Percentiles rank a stretch among this genome's conserved stretches.
Conservation (phyloP, 2,329 filamentous ascomycete species). For the Hymenotorrendiella dingleyae region DNA sequence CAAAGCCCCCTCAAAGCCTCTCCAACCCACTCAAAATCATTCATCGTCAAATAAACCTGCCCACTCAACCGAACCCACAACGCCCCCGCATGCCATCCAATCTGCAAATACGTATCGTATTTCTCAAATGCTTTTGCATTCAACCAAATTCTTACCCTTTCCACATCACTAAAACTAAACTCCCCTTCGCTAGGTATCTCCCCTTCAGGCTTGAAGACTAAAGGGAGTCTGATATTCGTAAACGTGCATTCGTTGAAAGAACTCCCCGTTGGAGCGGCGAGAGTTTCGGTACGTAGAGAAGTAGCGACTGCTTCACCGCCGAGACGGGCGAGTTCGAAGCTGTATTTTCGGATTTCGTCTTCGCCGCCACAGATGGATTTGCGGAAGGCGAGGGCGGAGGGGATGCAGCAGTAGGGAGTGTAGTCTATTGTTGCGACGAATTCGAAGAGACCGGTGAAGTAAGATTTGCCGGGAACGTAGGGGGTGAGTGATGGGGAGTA, state of each 20-base stretch:
- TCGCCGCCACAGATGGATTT: conserved; percentile 66
- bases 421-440: conserved; percentile 73
- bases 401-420: conserved; percentile 65
- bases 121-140: conserved; percentile 37
- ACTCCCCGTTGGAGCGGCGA: conserved; percentile 58
- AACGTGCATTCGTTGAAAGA: conserved; percentile 63
- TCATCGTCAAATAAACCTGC: conserved; percentile 73
- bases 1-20: too few relatives aligned
- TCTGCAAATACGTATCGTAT: conserved; percentile 57
- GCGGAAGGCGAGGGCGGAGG: conserved; percentile 68
- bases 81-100: conserved; percentile 51
- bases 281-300: conserved; percentile 60
- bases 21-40: conserved; percentile 72
- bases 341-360: conserved; percentile 58
- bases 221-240: conserved; percentile 67
- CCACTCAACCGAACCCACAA: conserved; percentile 71
- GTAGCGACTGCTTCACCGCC: conserved; percentile 56
- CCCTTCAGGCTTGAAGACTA: conserved; percentile 33
- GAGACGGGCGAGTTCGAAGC: conserved; percentile 52
- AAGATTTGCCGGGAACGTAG: conserved; percentile 32
- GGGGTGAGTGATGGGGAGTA: conserved; percentile 43
- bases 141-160: conserved; percentile 52
- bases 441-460: conserved; percentile 67
- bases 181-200: conserved; percentile 17
- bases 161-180: conserved; percentile 35